Evolutionary conservation across 2,329 filamentous ascomycete genomes (phyloP), one percentile per base, ranked within the genome.

Genomic region (Diaporthe sp.): DNA sequence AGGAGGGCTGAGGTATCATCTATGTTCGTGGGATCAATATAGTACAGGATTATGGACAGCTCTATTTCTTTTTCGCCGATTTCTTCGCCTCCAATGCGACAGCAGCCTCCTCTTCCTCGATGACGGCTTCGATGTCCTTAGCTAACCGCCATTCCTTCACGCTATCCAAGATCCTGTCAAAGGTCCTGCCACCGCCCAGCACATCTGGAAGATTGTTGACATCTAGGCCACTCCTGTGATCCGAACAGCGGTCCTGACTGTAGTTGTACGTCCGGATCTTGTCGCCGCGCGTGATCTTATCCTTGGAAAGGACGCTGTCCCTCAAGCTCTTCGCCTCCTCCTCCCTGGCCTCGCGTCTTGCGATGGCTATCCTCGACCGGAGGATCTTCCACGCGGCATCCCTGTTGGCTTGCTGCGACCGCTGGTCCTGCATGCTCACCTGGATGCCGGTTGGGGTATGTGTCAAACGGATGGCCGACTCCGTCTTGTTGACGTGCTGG

Each of bases 401-500:
- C 58, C 96, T 91, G 84, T 99, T 99, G 77, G 94, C 91, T 78
- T 94, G 92, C 85, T 99, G 97, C 56, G 95, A 98, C 71, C 97
- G 91, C 70, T 92, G 93, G 82, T 99, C 97, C 83, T 99, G 97
- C 89, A 98, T 97, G 17, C 92, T 93, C 19, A 98, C 96, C 2
- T 94, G 91, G 0, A 92, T 97, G 58, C 94, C 94, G 0, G 95
- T 97, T 2, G 97, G 97, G 9, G 93, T 84, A 85, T 99, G 97
- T 2, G 96, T 98, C 79, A 99, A 88, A 13, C 97, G 93, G 75
- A 99, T 94, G 4, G 97, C 97, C 39, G 95, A 98, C 85, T 99
- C 97, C 0, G 97, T 99, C 83, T 96, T 98, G 85, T 99, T 99
- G 81, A 99, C 97, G 84, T 99, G 97, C 85, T 99, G 97, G 0